phyloP scores from a whole-genome alignment of 2,329 filamentous ascomycete genomes.

The Sporothrix variecibatus region DNA sequence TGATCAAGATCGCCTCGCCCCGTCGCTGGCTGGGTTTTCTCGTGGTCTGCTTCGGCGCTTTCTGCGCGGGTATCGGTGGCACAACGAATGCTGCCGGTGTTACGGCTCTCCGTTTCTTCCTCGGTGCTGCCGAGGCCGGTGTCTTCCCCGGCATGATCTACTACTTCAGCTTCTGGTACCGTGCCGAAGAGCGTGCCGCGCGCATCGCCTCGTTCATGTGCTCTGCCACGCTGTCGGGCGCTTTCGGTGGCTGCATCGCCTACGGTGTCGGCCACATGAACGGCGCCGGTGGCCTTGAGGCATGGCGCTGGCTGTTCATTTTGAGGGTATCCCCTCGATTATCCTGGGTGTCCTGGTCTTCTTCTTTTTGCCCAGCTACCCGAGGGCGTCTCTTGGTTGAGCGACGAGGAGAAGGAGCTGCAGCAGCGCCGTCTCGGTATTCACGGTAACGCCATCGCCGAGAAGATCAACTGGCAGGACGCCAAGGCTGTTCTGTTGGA shows the following conservation, averaged over 20 bases:
- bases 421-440: conserved; percentile 46
- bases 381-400: conserved; percentile 64
- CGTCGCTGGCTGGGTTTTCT: conserved; percentile 67
- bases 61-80: conserved; percentile 68
- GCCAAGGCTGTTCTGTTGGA: conserved; percentile 69
- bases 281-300: conserved; percentile 58
- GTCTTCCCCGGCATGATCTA: conserved; percentile 45
- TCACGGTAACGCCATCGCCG: conserved; percentile 57
- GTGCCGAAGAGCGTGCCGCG: conserved; percentile 67
- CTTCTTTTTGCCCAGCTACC: conserved; percentile 66
- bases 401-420: conserved; percentile 59
- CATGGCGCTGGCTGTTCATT: conserved; percentile 69
- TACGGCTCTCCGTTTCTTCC: conserved; percentile 65
- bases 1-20: conserved; percentile 65
- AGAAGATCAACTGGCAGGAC: conserved; percentile 64
- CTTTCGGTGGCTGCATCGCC: conserved; percentile 66
- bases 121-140: conserved; percentile 63
- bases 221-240: conserved; percentile 69
- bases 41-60: conserved; percentile 66
- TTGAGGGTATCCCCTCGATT: conserved; percentile 19
- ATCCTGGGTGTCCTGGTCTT: conserved; percentile 10
- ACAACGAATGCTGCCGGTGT: conserved; percentile 63
- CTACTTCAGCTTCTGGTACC: conserved; percentile 76
- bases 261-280: conserved; percentile 74
- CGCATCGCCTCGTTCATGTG: conserved; percentile 71